Base-by-base conservation (phyloP, 1,139 yeast genomes). In the Pichia sp. region DNA sequence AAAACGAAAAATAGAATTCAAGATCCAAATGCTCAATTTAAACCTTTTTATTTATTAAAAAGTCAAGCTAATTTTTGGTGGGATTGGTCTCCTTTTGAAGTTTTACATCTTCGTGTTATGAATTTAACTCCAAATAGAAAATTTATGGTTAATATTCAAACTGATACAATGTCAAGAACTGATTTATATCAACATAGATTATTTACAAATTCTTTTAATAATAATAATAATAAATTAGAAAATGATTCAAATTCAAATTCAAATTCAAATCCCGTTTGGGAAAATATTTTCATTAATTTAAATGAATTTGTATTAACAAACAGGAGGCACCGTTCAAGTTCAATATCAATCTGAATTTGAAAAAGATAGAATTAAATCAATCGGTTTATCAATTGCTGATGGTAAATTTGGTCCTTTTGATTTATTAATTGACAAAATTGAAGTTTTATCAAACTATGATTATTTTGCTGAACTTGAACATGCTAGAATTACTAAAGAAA, bases 141-240 rank as follows among this genome's bases (percentile, higher is more conserved):
- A 61, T 87, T 85, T 62, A 75, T 84, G 63, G 81, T 87, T 45
- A 87, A 87, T 57, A 72, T 87, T 43, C 95, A 87, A 64, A 83
- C 92, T 1, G 87, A 84, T 55, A 78, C 87, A 8, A 85, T 92
- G 23, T 73, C 82, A 51, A 76, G 81, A 6, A 83, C 94, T 1
- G 95, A 87, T 62, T 69, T 87, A 51, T 87, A 80, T 62, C 96
- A 87, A 63, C 95, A 87, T 63, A 67, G 95, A 36, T 69, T 87
- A 52, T 87, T 85, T 56, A 69, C 86, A 50, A 77, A 45, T 33
- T 20, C 43, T 30, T 35, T 4, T 11, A 24, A 41, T 25, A 37
- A 28, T 22, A 26, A 32, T 3, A 30, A 29, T 4, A 31, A 16
- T 16, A 16, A 16, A 2, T 16, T 16, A 16, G 16, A 16, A 16